Base-by-base conservation (phyloP, 2,329 filamentous ascomycete species). In the Aspergillus sp. region DNA sequence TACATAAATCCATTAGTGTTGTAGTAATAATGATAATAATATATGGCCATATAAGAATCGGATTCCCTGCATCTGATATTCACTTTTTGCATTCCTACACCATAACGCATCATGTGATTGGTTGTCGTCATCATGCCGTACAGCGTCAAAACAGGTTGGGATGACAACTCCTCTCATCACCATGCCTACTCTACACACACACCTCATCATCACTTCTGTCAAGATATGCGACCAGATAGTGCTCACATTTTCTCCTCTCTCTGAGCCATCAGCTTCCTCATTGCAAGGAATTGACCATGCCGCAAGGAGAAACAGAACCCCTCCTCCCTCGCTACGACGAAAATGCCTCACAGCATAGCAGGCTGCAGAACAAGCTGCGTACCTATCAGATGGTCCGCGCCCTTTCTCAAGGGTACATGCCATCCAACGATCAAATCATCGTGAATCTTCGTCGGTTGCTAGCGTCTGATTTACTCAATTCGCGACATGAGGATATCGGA, bases 351-450 rank as follows among this genome's bases (percentile, higher is more conserved):
- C 73, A 90, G 46, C 88, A 95, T 76, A 78, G 83, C 43, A 77
- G 83, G 59, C 78, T 95, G 49, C 88, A 91, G 62, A 83, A 91
- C 67, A 96, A 95, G 75, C 79, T 97, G 51, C 91, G 95, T 70
- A 85, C 85, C 22, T 96, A 95, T 64, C 89, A 95, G 74, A 95
- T 95, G 85, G 65, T 90, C 23, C 81, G 87, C 46, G 91, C 91
- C 47, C 67, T 96, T 7, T 80, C 81, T 1, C 81, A 88, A 60
- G 91, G 91, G 5, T 96, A 84, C 69, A 90, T 97, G 86, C 91
- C 91, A 42, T 93, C 88, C 5, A 96, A 87, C 9, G 85, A 93
- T 57, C 91, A 97, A 66, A 64, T 79, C 56, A 85, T 93, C 59
- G 74, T 84, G 64, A 90, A 94, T 56, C 74, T 97, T 2, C 83